Percentiles rank a stretch among this genome's conserved stretches.
Conservation (phyloP, 805 yeast species). For the Pichia scutulata region DNA sequence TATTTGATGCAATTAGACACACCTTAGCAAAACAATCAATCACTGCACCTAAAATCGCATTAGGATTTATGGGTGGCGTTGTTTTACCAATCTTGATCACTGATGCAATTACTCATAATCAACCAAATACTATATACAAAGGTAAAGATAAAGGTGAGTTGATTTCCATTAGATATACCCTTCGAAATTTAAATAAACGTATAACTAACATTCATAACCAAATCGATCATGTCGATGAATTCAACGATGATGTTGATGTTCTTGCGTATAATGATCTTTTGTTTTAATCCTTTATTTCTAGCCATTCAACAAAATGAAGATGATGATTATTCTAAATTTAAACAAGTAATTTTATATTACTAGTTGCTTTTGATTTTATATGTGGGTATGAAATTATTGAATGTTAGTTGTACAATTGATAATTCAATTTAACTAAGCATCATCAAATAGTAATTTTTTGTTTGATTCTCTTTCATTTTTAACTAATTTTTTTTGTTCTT, state of each 20-base stretch:
- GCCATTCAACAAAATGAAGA: background rate
- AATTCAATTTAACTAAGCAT: background rate
- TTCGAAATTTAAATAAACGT: slow-evolving; percentile 9
- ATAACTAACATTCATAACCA: slow-evolving; percentile 13
- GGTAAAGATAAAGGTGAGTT: slow-evolving; percentile 14
- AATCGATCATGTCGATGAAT: slow-evolving; percentile 11
- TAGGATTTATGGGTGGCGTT: slow-evolving; percentile 16
- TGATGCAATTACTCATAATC: slow-evolving; percentile 6
- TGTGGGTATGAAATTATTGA: background rate
- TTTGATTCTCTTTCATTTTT: background rate
- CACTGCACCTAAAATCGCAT: slow-evolving; percentile 12
- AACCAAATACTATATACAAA: slow-evolving; percentile 5
- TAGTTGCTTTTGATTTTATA: background rate
- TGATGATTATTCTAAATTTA: background rate
- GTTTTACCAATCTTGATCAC: slow-evolving; percentile 12
- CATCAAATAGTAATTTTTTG: background rate
- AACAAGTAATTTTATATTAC: background rate
- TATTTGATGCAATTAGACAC: slow-evolving; percentile 8
- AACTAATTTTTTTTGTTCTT: slow-evolving; percentile 5
- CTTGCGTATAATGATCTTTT: slow-evolving; percentile 7
- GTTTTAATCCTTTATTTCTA: slow-evolving; percentile 2
- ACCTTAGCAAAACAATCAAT: slow-evolving; percentile 7
- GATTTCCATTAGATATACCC: slow-evolving; percentile 3
- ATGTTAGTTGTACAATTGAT: background rate
- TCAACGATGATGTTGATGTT: slow-evolving; percentile 6